A percentile compares a stretch with the other conserved stretches of the same genome.
Conservation (phyloP, 805 yeast genomes). For the Cephaloascus albidus region DNA sequence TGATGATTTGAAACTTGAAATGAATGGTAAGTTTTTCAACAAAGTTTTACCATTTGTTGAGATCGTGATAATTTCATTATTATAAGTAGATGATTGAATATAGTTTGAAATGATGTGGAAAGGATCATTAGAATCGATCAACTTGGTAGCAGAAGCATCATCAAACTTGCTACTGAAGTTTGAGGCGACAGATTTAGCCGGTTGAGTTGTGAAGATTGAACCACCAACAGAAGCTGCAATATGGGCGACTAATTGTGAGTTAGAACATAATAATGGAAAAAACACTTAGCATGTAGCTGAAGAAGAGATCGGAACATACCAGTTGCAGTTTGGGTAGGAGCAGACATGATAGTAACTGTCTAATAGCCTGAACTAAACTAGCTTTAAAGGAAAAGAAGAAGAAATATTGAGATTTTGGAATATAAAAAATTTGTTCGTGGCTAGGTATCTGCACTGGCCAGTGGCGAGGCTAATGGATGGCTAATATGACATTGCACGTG, state of each 20-base stretch:
- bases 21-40: slow-evolving; percentile 50
- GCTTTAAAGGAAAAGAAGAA: neutral
- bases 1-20: slow-evolving; percentile 29
- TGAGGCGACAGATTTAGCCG: slow-evolving; percentile 31
- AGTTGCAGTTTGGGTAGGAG: neutral
- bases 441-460: neutral
- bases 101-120: slow-evolving; percentile 31
- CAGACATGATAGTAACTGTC: neutral
- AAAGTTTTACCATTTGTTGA: slow-evolving; percentile 44
- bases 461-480: too few species aligned
- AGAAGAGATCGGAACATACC: neutral
- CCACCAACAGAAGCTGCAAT: slow-evolving; percentile 18
- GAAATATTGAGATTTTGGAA: neutral
- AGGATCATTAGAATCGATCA: slow-evolving; percentile 45
- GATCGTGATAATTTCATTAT: slow-evolving; percentile 28
- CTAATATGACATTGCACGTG: too few species aligned
- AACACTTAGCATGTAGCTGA: too few species aligned
- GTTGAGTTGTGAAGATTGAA: slow-evolving; percentile 33
- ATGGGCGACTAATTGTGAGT: slow-evolving; percentile 23
- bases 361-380: neutral
- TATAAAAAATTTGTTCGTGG: neutral
- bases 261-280: too few species aligned
- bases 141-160: slow-evolving; percentile 7
- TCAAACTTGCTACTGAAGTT: slow-evolving; percentile 17
- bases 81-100: slow-evolving; percentile 8